Conservation (phyloP, 2,329 filamentous ascomycete species). For the Fonsecaea monophora region DNA sequence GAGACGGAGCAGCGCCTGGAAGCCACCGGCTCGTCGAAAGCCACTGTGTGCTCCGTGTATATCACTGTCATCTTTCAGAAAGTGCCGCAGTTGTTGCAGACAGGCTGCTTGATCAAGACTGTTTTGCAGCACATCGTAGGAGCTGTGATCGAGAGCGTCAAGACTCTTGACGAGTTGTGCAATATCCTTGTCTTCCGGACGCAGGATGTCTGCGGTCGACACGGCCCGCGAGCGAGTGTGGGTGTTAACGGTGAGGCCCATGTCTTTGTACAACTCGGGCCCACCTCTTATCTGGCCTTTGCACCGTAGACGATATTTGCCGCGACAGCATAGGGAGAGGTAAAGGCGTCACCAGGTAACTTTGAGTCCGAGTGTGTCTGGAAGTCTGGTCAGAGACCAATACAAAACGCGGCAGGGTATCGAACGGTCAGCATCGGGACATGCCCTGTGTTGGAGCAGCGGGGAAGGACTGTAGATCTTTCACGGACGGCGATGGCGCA, state of each 20-base stretch:
- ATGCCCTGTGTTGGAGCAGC: not conserved
- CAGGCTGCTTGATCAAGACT: conserved; percentile 59
- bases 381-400: conserved; percentile 10
- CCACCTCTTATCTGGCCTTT: conserved; percentile 35
- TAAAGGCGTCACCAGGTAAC: conserved; percentile 1
- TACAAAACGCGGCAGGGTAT: not conserved
- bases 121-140: conserved; percentile 44
- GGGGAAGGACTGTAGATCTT: not conserved
- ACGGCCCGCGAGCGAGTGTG: conserved; percentile 37
- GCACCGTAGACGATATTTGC: conserved; percentile 24
- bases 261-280: conserved; percentile 21
- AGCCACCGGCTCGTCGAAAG: conserved; percentile 81
- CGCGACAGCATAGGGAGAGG: conserved; percentile 29
- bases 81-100: conserved; percentile 71
- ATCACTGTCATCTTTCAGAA: conserved; percentile 61
- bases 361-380: not conserved
- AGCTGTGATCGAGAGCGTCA: conserved; percentile 43
- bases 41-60: conserved; percentile 71
- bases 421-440: conserved; percentile 21
- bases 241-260: conserved; percentile 33
- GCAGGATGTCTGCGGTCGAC: conserved; percentile 37
- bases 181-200: conserved; percentile 39
- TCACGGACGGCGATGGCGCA: not conserved
- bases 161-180: conserved; percentile 40
- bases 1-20: conserved; percentile 73